Base-by-base conservation (phyloP, 1,284 basidiomycete species). In the Pyrrhoderma noxium region DNA sequence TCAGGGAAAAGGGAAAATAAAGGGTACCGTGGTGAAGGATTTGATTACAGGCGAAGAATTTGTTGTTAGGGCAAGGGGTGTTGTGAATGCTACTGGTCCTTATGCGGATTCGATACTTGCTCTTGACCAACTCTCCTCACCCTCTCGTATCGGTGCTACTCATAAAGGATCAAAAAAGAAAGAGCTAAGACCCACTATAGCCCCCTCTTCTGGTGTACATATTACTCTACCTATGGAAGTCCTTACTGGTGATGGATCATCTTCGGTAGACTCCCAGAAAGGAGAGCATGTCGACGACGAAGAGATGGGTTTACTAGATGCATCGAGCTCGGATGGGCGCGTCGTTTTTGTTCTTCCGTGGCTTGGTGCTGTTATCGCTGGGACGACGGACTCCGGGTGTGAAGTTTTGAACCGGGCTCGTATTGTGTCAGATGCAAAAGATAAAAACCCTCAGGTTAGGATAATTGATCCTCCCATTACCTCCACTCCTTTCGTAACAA, bases 331-430 rank as follows among this genome's bases (percentile, higher is more conserved):
- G 0, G 95, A 99, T 61, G 95, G 95, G 0, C 86, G 95, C 42
- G 94, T 99, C 55, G 95, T 98, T 64, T 99, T 98, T 78, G 97
- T 98, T 80, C 78, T 99, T 18, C 95, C 95, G 0, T 99, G 95
- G 95, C 89, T 97, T 70, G 95, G 95, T 19, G 92, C 90, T 70
- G 94, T 93, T 45, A 95, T 99, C 57, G 95, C 95, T 2, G 95
- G 94, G 22, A 98, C 95, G 4, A 99, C 95, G 18, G 95, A 99
- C 67, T 5, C 11, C 5, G 27, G 27, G 7, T 31, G 27, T 11
- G 27, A 31, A 11, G 11, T 31, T 5, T 11, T 5, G 27, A 31
- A 31, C 11, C 27, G 27, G 11, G 27, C 27, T 5, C 27, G 27
- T 5, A 5, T 31, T 31, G 27, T 31, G 11, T 31, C 27, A 5